Percentiles rank a stretch among this genome's conserved stretches.
phyloP scores from a whole-genome alignment of 805 yeast genomes.

The Torulaspora delbrueckii region DNA sequence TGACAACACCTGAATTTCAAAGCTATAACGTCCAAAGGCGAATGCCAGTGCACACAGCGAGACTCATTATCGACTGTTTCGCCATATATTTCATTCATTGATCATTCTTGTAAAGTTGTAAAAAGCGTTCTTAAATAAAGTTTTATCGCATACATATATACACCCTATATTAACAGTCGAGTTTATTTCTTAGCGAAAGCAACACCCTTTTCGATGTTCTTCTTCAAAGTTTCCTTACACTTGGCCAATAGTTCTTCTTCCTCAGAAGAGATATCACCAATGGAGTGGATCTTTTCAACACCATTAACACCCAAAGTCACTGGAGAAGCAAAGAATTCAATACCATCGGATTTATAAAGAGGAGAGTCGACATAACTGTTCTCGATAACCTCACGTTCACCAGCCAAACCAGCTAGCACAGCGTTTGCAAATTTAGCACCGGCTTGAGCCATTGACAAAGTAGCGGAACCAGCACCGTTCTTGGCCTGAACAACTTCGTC shows the following conservation, averaged over 20 bases:
- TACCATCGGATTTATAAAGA: constrained; percentile 79
- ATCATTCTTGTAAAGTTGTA: background rate
- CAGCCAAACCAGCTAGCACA: constrained; percentile 58
- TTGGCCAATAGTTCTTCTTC: constrained; percentile 79
- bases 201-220: constrained; percentile 91
- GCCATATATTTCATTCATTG: constrained; percentile 16
- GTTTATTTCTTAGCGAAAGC: constrained; percentile 52
- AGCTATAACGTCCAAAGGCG: constrained; percentile 30
- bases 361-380: constrained; percentile 77
- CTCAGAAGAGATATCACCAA: constrained; percentile 66
- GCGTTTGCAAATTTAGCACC: constrained; percentile 73
- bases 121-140: background rate
- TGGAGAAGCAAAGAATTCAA: constrained; percentile 92
- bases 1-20: constrained; percentile 33
- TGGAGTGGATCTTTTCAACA: constrained; percentile 71
- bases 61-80: constrained; percentile 25
- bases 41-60: constrained; percentile 35
- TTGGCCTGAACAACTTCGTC: constrained; percentile 93
- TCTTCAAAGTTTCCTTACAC: constrained; percentile 84
- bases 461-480: constrained; percentile 91
- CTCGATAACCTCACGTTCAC: constrained; percentile 60
- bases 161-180: background rate
- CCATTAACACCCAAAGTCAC: constrained; percentile 92
- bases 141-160: background rate
- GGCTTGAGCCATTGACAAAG: constrained; percentile 90